Evolutionary conservation across 2,329 filamentous ascomycete species (phyloP), one percentile per base, ranked within the genome.

Genomic region (Fusarium decemcellulare): DNA sequence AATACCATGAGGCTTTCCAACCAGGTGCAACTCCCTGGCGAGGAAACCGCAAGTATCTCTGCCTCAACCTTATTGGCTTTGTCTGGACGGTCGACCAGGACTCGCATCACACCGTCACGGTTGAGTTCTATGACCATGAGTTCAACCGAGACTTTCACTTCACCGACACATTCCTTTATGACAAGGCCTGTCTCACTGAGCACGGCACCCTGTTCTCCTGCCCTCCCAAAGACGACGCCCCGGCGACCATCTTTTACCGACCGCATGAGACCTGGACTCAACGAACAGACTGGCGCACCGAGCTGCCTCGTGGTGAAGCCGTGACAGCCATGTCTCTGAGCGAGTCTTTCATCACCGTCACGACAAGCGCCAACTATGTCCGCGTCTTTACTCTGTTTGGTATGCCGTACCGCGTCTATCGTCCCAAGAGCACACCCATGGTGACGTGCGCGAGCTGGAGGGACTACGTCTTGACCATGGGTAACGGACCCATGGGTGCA

Each of bases 81-180:
- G 93, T 98, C 9, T 99, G 96, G 94, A 98, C 95, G 0, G 93
- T 99, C 16, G 93, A 97, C 72, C 96, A 99, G 80, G 95, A 98
- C 76, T 93, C 92, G 0, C 92, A 95, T 73, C 90, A 98, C 77
- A 99, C 96, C 2, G 91, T 99, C 11, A 98, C 95, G 0, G 95
- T 98, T 2, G 96, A 98, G 75, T 99, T 99, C 78, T 98, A 98
- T 78, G 97, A 99, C 79, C 92, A 94, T 62, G 94, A 97, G 72
- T 91, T 92, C 63, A 92, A 97, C 78, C 89, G 95, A 50, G 94
- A 98, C 78, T 98, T 98, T 75, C 96, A 98, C 82, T 98, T 99
- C 78, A 98, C 95, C 12, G 96, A 99, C 77, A 95, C 94, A 1
- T 98, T 94, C 77, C 86, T 94, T 5, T 98, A 98, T 80, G 96